phyloP scores from a whole-genome alignment of 768 basidiomycete genomes.

The Tephrocybe sp. region DNA sequence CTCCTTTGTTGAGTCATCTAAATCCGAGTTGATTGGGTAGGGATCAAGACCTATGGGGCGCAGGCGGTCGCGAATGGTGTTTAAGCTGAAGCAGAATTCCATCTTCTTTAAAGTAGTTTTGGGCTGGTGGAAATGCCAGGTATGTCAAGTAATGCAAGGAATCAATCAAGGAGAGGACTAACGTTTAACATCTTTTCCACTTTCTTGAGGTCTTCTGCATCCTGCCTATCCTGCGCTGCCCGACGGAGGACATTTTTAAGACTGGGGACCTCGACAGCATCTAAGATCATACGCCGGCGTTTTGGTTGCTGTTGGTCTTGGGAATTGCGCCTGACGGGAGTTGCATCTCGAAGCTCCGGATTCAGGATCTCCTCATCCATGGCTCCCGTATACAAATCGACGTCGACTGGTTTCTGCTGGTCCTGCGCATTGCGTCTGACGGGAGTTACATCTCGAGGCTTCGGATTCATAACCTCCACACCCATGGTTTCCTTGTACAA shows the following conservation, averaged over 20 bases:
- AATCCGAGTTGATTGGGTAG: slow-evolving; percentile 1
- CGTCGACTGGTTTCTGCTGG: too few relatives aligned
- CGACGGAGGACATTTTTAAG: neutral
- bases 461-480: too few relatives aligned
- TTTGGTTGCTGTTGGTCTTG: neutral
- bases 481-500: too few relatives aligned
- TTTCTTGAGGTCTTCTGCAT: neutral
- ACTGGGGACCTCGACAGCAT: slow-evolving; percentile 1
- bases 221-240: neutral
- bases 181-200: slow-evolving; percentile 8
- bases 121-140: neutral
- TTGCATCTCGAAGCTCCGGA: too few relatives aligned
- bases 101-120: slow-evolving; percentile 6
- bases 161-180: neutral
- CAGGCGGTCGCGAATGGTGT: slow-evolving; percentile 7
- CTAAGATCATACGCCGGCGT: slow-evolving; percentile 1
- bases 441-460: too few relatives aligned
- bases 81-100: neutral
- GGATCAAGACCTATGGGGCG: slow-evolving; percentile 7
- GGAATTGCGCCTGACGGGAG: too few relatives aligned
- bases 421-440: too few relatives aligned
- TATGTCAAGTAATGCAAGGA: neutral
- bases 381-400: too few relatives aligned
- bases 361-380: too few relatives aligned
- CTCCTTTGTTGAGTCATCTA: neutral